A percentile compares a stretch with the other conserved stretches of the same genome.
phyloP scores from a whole-genome alignment of 345 rosid species.

The Pistacia vera region DNA sequence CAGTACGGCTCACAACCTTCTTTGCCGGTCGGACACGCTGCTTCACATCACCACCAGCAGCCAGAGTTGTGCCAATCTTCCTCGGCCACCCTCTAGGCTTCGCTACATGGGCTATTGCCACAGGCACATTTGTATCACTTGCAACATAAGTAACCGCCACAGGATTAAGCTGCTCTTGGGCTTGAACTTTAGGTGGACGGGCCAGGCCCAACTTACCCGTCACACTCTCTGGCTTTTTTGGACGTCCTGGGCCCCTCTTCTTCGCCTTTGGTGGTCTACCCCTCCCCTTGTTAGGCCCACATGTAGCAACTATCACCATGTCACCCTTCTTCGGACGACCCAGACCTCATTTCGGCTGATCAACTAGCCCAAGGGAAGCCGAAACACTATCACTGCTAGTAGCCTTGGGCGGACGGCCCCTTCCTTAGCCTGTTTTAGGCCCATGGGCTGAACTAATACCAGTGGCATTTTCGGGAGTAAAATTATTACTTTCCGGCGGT shows the following conservation, averaged over 20 bases:
- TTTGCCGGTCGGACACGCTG: slow-evolving; percentile 54
- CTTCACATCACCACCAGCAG: slow-evolving; percentile 27
- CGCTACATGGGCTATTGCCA: slow-evolving; percentile 2
- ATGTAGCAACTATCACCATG: slow-evolving; percentile 12
- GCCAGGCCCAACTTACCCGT: slow-evolving; percentile 34
- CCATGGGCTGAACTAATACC: slow-evolving; percentile 28
- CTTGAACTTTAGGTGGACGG: slow-evolving; percentile 20
- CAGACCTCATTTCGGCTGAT: slow-evolving; percentile 29
- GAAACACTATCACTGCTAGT: slow-evolving; percentile 23
- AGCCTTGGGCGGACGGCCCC: slow-evolving; percentile 72
- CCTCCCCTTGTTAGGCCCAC: slow-evolving; percentile 27
- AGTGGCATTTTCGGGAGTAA: neutral
- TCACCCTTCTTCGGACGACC: slow-evolving; percentile 53
- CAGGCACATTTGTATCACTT: neutral
- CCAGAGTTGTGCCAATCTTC: slow-evolving; percentile 22
- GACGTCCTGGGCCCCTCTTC: slow-evolving; percentile 41
- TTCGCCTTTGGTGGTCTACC: slow-evolving; percentile 44
- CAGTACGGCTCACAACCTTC: slow-evolving; percentile 44
- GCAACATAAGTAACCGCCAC: neutral
- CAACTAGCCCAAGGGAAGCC: slow-evolving; percentile 5
- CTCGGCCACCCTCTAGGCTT: slow-evolving; percentile 66
- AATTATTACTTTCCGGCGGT: neutral
- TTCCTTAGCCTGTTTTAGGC: slow-evolving; percentile 60
- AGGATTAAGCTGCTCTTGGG: slow-evolving; percentile 16
- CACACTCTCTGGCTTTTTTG: slow-evolving; percentile 40